Percentiles rank a stretch among this genome's conserved stretches.
These are phyloP conservation scores for Passalora sequoiae DNA, from an alignment of 2,329 filamentous ascomycete genomes.

Conservation along the genomic window DNA sequence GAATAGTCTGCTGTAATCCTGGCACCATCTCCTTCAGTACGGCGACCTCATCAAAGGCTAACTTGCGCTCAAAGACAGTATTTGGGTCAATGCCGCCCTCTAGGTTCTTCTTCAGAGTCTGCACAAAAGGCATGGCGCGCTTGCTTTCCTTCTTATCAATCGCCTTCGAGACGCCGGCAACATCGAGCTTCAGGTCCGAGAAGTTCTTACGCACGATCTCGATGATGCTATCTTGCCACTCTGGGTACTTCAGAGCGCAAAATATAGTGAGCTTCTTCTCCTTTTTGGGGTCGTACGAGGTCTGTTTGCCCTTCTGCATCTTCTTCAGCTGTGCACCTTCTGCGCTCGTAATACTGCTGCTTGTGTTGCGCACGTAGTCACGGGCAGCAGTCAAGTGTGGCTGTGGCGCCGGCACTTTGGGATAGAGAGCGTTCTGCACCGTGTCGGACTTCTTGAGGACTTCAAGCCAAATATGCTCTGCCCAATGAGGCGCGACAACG, in stretches of 20 bases:
- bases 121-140: constrained; percentile 96
- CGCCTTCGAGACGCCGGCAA: constrained; percentile 72
- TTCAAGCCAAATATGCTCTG: constrained; percentile 91
- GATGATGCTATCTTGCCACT: constrained; percentile 89
- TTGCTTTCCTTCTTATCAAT: constrained; percentile 89
- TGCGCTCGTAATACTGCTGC: constrained; percentile 76
- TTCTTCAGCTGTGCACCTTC: constrained; percentile 81
- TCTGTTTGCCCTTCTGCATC: constrained; percentile 85
- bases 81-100: constrained; percentile 58
- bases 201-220: constrained; percentile 70
- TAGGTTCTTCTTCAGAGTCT: constrained; percentile 77
- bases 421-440: constrained; percentile 75
- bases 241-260: constrained; percentile 71
- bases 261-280: constrained; percentile 88
- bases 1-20: constrained; percentile 70
- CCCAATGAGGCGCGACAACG: constrained; percentile 86
- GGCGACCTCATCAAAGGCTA: constrained; percentile 78
- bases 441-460: constrained; percentile 70
- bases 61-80: constrained; percentile 72
- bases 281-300: constrained; percentile 80
- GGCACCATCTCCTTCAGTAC: constrained; percentile 73
- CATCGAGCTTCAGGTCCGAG: constrained; percentile 61
- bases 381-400: constrained; percentile 68
- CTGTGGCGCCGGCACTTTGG: constrained; percentile 61
- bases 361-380: constrained; percentile 70